Conservation (phyloP, 2,329 filamentous ascomycete genomes). For the Verruconis gallopava region DNA sequence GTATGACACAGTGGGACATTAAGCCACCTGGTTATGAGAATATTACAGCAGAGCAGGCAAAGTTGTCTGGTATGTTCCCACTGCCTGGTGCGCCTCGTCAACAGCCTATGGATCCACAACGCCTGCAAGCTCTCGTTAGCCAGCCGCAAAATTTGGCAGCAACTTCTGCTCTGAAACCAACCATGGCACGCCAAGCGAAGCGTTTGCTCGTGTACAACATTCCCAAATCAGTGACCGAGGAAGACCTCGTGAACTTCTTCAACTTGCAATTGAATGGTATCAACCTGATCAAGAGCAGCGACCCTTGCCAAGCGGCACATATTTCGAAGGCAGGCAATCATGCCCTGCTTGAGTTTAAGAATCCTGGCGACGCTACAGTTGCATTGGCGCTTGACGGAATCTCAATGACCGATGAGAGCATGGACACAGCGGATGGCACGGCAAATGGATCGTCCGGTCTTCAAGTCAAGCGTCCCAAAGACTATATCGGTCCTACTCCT, state of each 20-base stretch:
- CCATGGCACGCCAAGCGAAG: constrained; percentile 87
- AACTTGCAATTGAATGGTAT: constrained; percentile 95
- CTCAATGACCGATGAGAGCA: constrained; percentile 59
- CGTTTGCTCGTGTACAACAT: constrained; percentile 81
- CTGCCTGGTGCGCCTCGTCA: constrained; percentile 89
- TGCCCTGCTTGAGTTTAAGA: constrained; percentile 84
- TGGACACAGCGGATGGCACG: constrained; percentile 35
- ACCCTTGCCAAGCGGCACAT: constrained; percentile 76
- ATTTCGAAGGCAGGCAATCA: constrained; percentile 68
- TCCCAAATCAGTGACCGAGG: constrained; percentile 59
- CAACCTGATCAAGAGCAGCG: constrained; percentile 71
- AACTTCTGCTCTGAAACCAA: constrained; percentile 74
- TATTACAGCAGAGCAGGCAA: constrained; percentile 95
- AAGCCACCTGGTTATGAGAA: constrained; percentile 97
- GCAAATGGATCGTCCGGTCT: constrained; percentile 46
- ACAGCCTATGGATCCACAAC: constrained; percentile 87
- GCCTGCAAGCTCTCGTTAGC: constrained; percentile 90
- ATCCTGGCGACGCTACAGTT: constrained; percentile 75
- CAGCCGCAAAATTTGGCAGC: constrained; percentile 61
- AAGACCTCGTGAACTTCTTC: constrained; percentile 71
- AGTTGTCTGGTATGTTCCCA: constrained; percentile 97
- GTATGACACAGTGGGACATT: constrained; percentile 98
- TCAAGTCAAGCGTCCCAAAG: constrained; percentile 76
- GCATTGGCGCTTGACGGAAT: constrained; percentile 84
- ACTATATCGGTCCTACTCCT: constrained; percentile 82